Evolutionary conservation across 1,284 basidiomycete genomes (phyloP).

Genomic region (Cutaneotrichosporon cutaneum): DNA sequence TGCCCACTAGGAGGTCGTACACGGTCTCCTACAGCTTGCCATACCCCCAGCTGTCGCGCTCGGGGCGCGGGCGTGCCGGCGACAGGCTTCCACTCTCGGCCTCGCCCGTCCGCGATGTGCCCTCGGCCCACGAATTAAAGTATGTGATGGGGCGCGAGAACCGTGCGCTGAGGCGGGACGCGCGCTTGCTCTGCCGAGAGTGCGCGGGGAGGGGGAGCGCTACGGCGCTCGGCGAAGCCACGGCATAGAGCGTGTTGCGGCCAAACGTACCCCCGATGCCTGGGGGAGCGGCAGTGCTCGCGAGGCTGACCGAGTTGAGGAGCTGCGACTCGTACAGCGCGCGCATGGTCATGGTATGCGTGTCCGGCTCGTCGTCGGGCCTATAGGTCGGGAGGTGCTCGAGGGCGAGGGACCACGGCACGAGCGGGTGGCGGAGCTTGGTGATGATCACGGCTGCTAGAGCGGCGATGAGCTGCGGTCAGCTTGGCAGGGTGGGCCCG

Average conservation of each 20-base stretch:
- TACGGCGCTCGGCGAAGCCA: not conserved
- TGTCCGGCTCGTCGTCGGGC: not conserved
- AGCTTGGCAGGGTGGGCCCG: not conserved
- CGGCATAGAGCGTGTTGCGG: not conserved
- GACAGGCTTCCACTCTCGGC: too few species aligned
- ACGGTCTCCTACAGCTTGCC: too few species aligned
- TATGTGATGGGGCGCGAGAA: not conserved
- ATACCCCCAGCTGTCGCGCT: too few species aligned
- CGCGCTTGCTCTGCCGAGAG: not conserved
- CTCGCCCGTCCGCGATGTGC: not conserved
- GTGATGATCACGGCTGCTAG: not conserved
- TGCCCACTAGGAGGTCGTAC: too few species aligned
- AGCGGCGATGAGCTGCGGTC: not conserved
- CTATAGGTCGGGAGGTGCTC: not conserved
- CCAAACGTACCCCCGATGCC: not conserved
- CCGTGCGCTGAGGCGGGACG: not conserved
- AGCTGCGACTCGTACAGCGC: not conserved
- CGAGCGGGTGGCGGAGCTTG: not conserved
- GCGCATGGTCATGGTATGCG: not conserved
- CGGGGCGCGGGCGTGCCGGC: too few species aligned
- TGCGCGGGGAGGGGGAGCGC: not conserved
- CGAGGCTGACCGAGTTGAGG: not conserved
- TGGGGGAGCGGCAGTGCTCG: not conserved
- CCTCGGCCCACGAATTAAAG: constrained; percentile 3
- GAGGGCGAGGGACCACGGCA: not conserved